Conservation (phyloP, 306 rosid genomes). For the Citrullus amarus region DNA sequence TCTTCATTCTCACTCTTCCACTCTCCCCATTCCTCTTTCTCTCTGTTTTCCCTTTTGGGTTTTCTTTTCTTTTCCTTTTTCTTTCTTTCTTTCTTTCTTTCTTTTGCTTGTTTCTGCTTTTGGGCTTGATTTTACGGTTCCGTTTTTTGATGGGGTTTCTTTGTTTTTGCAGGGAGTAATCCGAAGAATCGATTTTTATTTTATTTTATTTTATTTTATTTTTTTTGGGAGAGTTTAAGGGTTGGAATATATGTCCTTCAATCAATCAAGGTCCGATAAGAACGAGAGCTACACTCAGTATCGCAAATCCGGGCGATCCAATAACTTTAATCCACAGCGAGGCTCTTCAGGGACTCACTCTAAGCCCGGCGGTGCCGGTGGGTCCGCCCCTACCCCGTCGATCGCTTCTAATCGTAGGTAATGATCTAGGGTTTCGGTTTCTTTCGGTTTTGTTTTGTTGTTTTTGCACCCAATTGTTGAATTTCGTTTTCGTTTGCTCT, state of each 20-base stretch:
- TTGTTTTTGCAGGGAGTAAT: conserved; percentile 19
- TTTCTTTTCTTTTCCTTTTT: neutral
- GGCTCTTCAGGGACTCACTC: conserved; percentile 38
- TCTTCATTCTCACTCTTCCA: conserved; percentile 2
- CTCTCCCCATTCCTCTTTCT: neutral
- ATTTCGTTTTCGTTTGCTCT: neutral
- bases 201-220: neutral
- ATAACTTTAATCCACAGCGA: conserved; percentile 69
- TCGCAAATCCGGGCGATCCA: conserved; percentile 61
- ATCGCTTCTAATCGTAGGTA: conserved; percentile 47
- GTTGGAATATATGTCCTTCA: conserved; percentile 89
- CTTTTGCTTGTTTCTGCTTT: neutral
- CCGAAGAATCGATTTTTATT: neutral
- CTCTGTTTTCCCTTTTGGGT: neutral
- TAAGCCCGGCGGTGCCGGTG: conserved; percentile 62
- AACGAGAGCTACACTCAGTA: conserved; percentile 20
- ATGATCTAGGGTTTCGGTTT: conserved; percentile 2
- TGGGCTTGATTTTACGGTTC: neutral
- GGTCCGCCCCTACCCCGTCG: conserved; percentile 58
- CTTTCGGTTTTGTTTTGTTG: neutral
- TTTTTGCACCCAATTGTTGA: neutral
- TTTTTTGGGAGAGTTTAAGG: conserved; percentile 30
- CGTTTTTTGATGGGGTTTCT: conserved; percentile 28
- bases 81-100: neutral
- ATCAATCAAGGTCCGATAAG: conserved; percentile 80